Conservation (phyloP, 2,329 filamentous ascomycete genomes). For the Apiospora sp. region DNA sequence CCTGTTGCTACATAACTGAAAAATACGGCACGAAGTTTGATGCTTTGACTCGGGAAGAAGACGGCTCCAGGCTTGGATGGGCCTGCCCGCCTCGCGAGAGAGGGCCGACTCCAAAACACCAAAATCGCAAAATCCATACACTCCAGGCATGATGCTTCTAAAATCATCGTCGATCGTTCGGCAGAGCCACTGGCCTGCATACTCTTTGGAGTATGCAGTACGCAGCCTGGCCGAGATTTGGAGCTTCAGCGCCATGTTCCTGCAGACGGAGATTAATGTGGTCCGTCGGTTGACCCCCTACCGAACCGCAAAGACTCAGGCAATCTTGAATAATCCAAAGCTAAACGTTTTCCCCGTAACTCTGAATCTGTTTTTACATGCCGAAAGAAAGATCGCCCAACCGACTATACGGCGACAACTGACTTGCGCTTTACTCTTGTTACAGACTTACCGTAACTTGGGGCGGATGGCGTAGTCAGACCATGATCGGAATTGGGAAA, state of each 20-base stretch:
- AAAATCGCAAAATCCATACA: not conserved
- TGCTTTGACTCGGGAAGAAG: conserved; percentile 8
- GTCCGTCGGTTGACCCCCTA: conserved; percentile 11
- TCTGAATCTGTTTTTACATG: not conserved
- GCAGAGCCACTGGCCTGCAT: not conserved
- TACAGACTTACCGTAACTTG: not conserved
- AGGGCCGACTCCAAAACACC: not conserved
- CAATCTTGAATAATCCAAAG: conserved; percentile 4
- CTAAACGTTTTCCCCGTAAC: not conserved
- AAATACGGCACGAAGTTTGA: not conserved
- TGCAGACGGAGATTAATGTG: conserved; percentile 22
- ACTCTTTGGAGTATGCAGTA: conserved; percentile 1
- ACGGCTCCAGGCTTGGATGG: not conserved
- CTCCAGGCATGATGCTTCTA: conserved; percentile 9
- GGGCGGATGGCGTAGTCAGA: not conserved
- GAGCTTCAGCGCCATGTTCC: conserved; percentile 20
- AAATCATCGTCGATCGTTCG: not conserved
- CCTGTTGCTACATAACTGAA: not conserved
- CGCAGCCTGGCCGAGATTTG: conserved; percentile 12
- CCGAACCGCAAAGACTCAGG: conserved; percentile 5
- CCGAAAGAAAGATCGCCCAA: not conserved
- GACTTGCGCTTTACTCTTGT: not conserved
- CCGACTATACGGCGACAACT: not conserved
- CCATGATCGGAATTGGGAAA: not conserved
- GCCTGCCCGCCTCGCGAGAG: conserved; percentile 4